Evolutionary conservation across 495 filamentous ascomycete genomes (phyloP).

Genomic region (Trichoderma asperelloides): DNA sequence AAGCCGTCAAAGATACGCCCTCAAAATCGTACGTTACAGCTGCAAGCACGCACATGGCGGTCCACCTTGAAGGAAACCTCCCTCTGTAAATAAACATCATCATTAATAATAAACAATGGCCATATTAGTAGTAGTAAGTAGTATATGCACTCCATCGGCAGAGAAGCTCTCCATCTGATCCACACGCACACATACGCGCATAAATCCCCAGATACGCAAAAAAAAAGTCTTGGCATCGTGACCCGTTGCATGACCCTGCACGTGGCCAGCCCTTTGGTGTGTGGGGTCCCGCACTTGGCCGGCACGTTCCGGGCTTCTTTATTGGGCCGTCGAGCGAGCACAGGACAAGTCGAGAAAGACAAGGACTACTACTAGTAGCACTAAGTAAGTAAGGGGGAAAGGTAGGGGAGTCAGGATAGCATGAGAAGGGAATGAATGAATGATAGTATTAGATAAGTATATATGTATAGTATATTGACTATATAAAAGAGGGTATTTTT

Average conservation of each 20-base stretch:
- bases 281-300: neutral
- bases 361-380: neutral
- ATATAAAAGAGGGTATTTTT: slow-evolving; percentile 8
- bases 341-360: neutral
- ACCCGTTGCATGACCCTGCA: neutral
- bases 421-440: slow-evolving; percentile 1
- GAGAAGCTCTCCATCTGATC: neutral
- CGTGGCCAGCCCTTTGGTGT: neutral
- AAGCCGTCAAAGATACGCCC: no score
- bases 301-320: neutral
- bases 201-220: neutral
- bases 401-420: neutral
- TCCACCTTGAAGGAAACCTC: no score
- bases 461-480: slow-evolving; percentile 6
- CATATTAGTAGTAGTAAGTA: neutral
- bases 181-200: neutral
- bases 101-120: neutral
- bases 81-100: no score
- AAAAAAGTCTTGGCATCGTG: slow-evolving; percentile 1
- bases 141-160: neutral
- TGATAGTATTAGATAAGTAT: slow-evolving; percentile 5
- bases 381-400: no score
- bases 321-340: neutral
- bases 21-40: no score
- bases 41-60: no score